phyloP scores from a whole-genome alignment of 208 protist genomes.

The Leishmania aethiopica region DNA sequence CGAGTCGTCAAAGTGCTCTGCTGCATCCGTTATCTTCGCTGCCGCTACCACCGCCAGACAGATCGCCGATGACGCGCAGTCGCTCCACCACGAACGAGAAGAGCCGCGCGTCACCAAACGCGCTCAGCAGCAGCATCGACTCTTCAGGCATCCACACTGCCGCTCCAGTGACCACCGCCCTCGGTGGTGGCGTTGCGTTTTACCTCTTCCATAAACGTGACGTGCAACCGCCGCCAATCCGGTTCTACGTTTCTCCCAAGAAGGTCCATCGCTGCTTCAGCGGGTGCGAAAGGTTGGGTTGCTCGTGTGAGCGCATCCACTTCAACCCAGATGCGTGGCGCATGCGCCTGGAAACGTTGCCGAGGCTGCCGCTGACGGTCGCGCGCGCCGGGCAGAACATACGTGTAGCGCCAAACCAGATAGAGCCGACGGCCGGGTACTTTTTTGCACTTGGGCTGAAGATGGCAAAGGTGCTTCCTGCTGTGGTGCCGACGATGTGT shows the following conservation, averaged over 20 bases:
- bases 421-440: constrained; percentile 76
- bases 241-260: constrained; percentile 61
- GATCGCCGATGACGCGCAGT: constrained; percentile 10
- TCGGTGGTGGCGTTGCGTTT: constrained; percentile 32
- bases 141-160: background rate
- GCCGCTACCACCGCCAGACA: background rate
- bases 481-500: constrained; percentile 77
- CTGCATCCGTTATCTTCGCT: background rate
- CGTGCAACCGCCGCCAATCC: constrained; percentile 70
- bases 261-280: constrained; percentile 77
- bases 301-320: constrained; percentile 67
- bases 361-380: constrained; percentile 29
- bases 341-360: constrained; percentile 63
- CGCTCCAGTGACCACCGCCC: background rate
- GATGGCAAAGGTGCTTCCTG: constrained; percentile 48
- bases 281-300: constrained; percentile 48
- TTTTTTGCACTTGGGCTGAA: constrained; percentile 73
- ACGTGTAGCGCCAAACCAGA: constrained; percentile 35
- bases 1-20: constrained; percentile 5
- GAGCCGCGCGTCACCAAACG: constrained; percentile 5
- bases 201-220: constrained; percentile 74
- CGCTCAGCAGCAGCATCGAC: constrained; percentile 21
- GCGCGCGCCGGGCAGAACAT: constrained; percentile 42
- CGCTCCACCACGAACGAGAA: constrained; percentile 8
- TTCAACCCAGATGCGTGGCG: constrained; percentile 49